Evolutionary conservation across 2,329 filamentous ascomycete species (phyloP).

Genomic region (Aspergillus viridinutans): DNA sequence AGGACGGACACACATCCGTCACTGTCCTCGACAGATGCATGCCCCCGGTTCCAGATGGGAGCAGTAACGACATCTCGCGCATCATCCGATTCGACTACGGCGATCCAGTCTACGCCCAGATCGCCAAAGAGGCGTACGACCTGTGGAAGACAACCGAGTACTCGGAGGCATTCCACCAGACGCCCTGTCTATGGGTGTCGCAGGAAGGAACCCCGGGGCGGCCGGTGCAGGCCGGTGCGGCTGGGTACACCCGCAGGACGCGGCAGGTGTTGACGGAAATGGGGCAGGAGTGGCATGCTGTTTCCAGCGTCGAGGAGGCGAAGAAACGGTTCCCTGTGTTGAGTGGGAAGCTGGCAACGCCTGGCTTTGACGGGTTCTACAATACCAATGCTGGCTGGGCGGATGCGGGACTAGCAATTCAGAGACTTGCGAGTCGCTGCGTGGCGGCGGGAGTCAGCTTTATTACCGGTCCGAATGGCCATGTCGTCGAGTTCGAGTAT

Average conservation of each 20-base stretch:
- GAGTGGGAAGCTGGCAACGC: slow-evolving; percentile 13
- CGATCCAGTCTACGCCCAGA: slow-evolving; percentile 65
- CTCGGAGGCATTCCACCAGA: slow-evolving; percentile 20
- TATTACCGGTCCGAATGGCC: slow-evolving; percentile 22
- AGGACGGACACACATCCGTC: slow-evolving; percentile 24
- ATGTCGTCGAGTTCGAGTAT: slow-evolving; percentile 36
- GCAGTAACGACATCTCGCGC: slow-evolving; percentile 39
- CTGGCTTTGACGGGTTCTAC: slow-evolving; percentile 23
- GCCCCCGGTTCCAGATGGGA: slow-evolving; percentile 35
- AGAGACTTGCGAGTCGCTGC: slow-evolving; percentile 19
- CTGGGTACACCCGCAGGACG: slow-evolving; percentile 21
- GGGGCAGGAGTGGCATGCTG: slow-evolving; percentile 20
- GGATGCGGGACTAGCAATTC: slow-evolving; percentile 21
- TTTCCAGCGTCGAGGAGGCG: slow-evolving; percentile 14
- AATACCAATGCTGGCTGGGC: slow-evolving; percentile 28
- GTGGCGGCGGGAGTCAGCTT: slow-evolving; percentile 21
- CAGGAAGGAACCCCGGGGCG: slow-evolving; percentile 18
- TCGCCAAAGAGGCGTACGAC: slow-evolving; percentile 68
- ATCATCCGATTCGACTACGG: slow-evolving; percentile 61
- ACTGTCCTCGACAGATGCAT: slow-evolving; percentile 30
- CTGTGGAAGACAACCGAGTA: slow-evolving; percentile 52
- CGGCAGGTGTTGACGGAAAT: slow-evolving; percentile 20
- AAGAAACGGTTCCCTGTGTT: slow-evolving; percentile 19
- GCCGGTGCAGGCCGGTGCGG: slow-evolving; percentile 15
- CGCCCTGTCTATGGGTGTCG: slow-evolving; percentile 21